phyloP scores from a whole-genome alignment of 1,284 basidiomycete species.

The Mycena sp. region DNA sequence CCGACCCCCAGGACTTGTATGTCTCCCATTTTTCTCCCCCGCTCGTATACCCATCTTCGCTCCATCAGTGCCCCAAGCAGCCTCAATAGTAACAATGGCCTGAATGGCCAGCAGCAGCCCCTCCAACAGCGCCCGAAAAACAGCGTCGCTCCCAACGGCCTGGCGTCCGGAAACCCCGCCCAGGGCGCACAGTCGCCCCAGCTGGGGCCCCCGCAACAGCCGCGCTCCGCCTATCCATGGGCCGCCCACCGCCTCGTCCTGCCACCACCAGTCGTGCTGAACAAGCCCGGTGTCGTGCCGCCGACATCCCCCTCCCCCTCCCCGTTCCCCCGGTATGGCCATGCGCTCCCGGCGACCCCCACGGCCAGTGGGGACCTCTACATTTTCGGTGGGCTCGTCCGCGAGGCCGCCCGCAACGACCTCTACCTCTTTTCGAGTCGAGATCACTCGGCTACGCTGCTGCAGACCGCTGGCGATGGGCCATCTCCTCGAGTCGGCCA shows the following conservation, averaged over 20 bases:
- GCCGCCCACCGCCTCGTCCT: constrained; percentile 74
- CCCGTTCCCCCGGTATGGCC: constrained; percentile 98
- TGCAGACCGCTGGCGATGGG: constrained; percentile 91
- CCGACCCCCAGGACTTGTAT: constrained; percentile 27
- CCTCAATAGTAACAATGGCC: constrained; percentile 27
- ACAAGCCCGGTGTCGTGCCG: constrained; percentile 67
- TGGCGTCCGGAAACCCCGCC: constrained; percentile 29
- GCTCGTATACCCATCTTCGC: neutral
- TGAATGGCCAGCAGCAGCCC: constrained; percentile 9
- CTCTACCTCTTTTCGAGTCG: constrained; percentile 90
- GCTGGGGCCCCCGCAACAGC: constrained; percentile 45
- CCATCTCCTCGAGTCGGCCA: constrained; percentile 95
- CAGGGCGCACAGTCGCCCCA: constrained; percentile 15
- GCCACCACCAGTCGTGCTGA: constrained; percentile 68
- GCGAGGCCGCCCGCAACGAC: constrained; percentile 93
- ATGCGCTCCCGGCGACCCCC: constrained; percentile 90
- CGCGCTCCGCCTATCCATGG: constrained; percentile 83
- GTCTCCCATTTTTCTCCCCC: neutral
- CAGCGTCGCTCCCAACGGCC: constrained; percentile 31
- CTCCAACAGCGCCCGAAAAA: constrained; percentile 24
- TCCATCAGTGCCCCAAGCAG: constrained; percentile 26
- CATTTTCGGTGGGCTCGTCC: constrained; percentile 96
- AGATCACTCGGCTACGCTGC: constrained; percentile 79
- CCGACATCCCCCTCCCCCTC: constrained; percentile 75
- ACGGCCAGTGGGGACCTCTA: constrained; percentile 90